phyloP scores from a whole-genome alignment of 2,329 filamentous ascomycete species.

The Dactylellina leptospora region DNA sequence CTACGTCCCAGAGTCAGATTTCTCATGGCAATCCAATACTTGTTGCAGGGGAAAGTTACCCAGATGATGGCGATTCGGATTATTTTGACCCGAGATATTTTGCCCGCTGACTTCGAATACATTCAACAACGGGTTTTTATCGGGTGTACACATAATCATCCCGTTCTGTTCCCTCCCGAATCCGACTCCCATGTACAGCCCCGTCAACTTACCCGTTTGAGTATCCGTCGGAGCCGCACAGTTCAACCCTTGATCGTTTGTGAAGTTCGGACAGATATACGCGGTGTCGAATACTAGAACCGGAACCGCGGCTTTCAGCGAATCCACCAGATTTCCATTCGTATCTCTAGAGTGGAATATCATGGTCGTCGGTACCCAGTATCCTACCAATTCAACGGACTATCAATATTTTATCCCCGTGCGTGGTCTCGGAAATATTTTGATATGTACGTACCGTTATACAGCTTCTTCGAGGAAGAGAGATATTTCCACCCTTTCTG shows the following conservation, averaged over 20 bases:
- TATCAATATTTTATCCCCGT: not conserved
- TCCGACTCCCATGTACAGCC: slow-evolving; percentile 45
- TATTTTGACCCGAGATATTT: slow-evolving; percentile 1
- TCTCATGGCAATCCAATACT: not conserved
- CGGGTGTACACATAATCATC: slow-evolving; percentile 42
- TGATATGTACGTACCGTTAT: slow-evolving; percentile 19
- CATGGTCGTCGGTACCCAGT: slow-evolving; percentile 43
- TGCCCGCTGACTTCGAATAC: slow-evolving; percentile 27
- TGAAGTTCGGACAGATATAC: slow-evolving; percentile 34
- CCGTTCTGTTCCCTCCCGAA: slow-evolving; percentile 47
- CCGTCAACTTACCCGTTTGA: slow-evolving; percentile 1
- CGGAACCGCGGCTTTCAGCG: slow-evolving; percentile 22
- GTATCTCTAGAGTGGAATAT: slow-evolving; percentile 17
- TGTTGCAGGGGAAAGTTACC: no score
- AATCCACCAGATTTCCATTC: slow-evolving; percentile 4
- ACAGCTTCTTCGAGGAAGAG: slow-evolving; percentile 37
- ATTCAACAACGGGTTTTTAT: slow-evolving; percentile 48
- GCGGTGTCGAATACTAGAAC: slow-evolving; percentile 33
- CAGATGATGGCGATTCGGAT: slow-evolving; percentile 14
- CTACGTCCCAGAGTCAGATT: not conserved
- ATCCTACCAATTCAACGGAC: slow-evolving; percentile 8
- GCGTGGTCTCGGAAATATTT: not conserved
- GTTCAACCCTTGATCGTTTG: slow-evolving; percentile 14
- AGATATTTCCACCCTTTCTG: slow-evolving; percentile 33
- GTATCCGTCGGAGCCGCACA: slow-evolving; percentile 18